Evolutionary conservation across 345 rosid genomes (phyloP), one percentile per base, ranked within the genome.

Genomic region (Camelina laxa): DNA sequence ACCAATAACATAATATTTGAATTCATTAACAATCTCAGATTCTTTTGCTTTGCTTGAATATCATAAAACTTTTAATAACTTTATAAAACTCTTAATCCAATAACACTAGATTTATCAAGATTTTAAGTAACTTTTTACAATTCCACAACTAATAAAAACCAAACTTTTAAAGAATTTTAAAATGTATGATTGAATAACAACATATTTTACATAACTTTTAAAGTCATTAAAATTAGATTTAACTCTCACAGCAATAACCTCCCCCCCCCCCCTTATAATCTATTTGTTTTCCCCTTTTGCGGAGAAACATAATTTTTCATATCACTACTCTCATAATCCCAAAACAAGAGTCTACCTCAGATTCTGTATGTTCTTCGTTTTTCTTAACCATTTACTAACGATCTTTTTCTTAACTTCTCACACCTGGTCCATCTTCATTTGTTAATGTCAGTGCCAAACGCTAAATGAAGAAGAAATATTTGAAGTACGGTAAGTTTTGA

Each of bases 341-440:
- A 50, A 95, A 95, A 90, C 99, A 95, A 80, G 98, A 95, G 80
- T 87, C 97, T 35, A 95, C 99, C 61, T 90, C 98, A 49, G 99
- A 95, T 90, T 86, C 90, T 77, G 99, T 92, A 90, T 33, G 79
- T 49, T 68, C 27, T 42, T 60, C 69, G 4, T 17, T 60, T 59
- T 2, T 20, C 59, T n/a, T 21, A n/a, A 6, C 45, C 36, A 5
- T 58, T n/a, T 31, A 12, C 48, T 20, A 9, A 9, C 1, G 2
- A 9, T 33, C n/a, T 45, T 42, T 4, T 72, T 15, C 1, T n/a
- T n/a, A 11, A 9, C 12, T 57, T 51, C 47, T 78, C 50, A 44
- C 27, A 62, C 60, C 17, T 41, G 0, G 2, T 20, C 30, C 41
- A 22, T 62, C 17, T 33, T 27, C 39, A 27, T 73, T 47, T 80